Evolutionary conservation across 2,329 filamentous ascomycete species (phyloP).

Genomic region (Sporothrix variecibatus): DNA sequence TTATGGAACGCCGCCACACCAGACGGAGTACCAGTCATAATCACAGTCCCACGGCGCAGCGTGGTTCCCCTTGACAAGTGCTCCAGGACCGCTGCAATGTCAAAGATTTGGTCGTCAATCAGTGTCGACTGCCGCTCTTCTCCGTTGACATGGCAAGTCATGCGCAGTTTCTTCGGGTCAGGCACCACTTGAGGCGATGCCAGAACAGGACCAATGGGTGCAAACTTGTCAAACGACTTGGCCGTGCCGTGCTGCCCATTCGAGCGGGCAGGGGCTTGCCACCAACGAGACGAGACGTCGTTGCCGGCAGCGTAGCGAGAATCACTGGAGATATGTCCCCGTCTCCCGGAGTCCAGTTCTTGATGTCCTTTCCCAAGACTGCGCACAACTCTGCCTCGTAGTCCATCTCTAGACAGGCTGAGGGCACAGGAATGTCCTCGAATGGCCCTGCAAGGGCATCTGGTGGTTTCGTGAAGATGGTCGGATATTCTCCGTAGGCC

Average conservation of each 20-base stretch:
- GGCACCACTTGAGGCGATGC: neutral
- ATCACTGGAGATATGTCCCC: neutral
- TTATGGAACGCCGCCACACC: neutral
- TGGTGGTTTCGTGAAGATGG: neutral
- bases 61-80: neutral
- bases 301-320: neutral
- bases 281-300: neutral
- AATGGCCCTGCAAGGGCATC: neutral
- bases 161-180: neutral
- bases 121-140: neutral
- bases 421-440: neutral
- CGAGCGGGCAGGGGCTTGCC: neutral
- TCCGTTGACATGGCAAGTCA: neutral
- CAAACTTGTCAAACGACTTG: conserved; percentile 3
- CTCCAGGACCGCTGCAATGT: neutral
- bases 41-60: neutral
- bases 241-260: neutral
- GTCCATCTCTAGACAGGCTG: neutral
- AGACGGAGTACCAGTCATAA: neutral
- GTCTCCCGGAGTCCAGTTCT: neutral
- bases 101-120: neutral
- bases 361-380: neutral
- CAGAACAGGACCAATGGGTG: neutral
- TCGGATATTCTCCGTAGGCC: neutral
- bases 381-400: neutral